Evolutionary conservation across 2,329 filamentous ascomycete genomes (phyloP), one percentile per base, ranked within the genome.

Genomic region (Talaromyces albobiverticillius): DNA sequence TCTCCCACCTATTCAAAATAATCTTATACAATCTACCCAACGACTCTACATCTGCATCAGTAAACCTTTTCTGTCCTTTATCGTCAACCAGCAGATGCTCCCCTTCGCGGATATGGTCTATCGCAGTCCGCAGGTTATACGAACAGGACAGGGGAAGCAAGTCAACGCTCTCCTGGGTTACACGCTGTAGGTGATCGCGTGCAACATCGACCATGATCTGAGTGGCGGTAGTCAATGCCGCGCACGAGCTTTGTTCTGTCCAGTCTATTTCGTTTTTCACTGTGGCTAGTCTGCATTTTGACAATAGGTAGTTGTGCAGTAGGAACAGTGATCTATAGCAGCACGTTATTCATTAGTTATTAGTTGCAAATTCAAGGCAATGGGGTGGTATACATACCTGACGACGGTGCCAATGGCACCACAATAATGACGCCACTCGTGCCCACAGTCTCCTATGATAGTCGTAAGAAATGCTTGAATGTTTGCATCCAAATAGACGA

Each of bases 131-230:
- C 14, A 50, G 47, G 25, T 50, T 50, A 50, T 50, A 50, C 5
- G 25, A 25, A 50, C 47, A 50, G 6, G 29, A 41, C n/a, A 50
- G 34, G n/a, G 47, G 47, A 36, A 50, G 34, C 5, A 11, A 14
- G 29, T 50, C 47, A 32, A 50, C 47, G 6, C 26, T 50, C 2
- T 40, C 36, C 3, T n/a, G n/a, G 13, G 32, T 50, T 26, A 50
- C 25, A 18, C 32, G 14, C 7, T 26, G 29, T 25, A 40, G 41
- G 41, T 50, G 47, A 32, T 50, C 47, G 4, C 34, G 23, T 41
- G 47, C 47, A 32, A 50, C 47, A 20, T 50, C 47, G 13, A 36
- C 47, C 47, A 50, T 50, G 14, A 50, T 50, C 32, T 50, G 41
- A 13, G 47, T 50, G 23, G 23, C 32, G 29, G 47, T 38, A n/a